phyloP scores from a whole-genome alignment of 163 green algal species.

The Prototheca cutis region DNA sequence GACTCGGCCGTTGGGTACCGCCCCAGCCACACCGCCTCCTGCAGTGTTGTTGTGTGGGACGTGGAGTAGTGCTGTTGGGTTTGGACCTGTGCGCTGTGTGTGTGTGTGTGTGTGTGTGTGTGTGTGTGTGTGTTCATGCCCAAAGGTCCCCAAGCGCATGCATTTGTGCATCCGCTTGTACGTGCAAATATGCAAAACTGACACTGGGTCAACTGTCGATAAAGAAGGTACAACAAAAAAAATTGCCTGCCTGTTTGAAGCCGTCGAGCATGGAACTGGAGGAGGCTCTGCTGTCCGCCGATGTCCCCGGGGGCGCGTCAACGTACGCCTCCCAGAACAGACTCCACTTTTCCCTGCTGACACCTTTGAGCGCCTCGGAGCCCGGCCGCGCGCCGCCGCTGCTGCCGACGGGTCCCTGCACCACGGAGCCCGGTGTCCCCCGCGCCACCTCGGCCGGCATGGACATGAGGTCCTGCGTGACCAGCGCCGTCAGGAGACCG shows the following conservation, averaged over 20 bases:
- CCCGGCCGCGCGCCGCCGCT: neutral
- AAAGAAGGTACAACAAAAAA: no score
- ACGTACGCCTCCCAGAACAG: conserved; percentile 7
- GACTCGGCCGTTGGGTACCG: conserved; percentile 13
- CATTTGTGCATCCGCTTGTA: no score
- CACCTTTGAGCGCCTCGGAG: neutral
- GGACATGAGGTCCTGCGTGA: conserved; percentile 1
- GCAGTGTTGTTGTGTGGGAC: no score
- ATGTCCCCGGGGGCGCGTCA: neutral
- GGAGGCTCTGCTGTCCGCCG: no score
- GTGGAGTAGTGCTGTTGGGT: no score
- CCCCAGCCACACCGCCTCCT: conserved; percentile 17
- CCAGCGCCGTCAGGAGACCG: conserved; percentile 5
- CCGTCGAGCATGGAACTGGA: conserved; percentile 4
- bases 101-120: no score
- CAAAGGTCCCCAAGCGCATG: no score
- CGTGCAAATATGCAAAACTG: no score
- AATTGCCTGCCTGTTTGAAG: no score
- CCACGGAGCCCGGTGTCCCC: neutral
- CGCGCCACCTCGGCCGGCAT: neutral
- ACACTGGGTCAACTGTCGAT: no score
- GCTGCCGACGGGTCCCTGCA: neutral
- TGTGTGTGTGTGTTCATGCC: no score
- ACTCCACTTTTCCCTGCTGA: neutral
- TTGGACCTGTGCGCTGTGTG: no score